These are phyloP conservation scores for Dryas integrifolia DNA, from an alignment of 331 rosid species.

Conservation along the genomic window DNA sequence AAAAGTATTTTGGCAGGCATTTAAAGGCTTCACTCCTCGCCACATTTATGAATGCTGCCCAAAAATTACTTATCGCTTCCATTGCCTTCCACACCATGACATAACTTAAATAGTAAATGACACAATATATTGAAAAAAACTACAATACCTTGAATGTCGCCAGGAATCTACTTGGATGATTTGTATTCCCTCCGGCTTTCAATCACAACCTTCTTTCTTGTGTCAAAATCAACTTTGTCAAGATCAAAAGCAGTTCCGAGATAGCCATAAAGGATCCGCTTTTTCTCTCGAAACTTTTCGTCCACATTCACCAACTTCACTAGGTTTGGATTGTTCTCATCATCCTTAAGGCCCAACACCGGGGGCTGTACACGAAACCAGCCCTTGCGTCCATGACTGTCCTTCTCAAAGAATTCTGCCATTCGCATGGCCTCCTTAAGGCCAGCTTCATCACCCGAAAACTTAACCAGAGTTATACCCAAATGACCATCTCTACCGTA, in stretches of 20 bases:
- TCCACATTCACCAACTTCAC: slow-evolving; percentile 62
- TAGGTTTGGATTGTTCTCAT: slow-evolving; percentile 78
- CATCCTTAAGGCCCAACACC: slow-evolving; percentile 64
- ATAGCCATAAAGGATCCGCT: slow-evolving; percentile 80
- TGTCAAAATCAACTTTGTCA: slow-evolving; percentile 78
- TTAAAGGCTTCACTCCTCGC: background rate
- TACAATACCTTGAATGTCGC: slow-evolving; percentile 4
- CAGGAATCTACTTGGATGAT: slow-evolving; percentile 16
- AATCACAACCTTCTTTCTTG: slow-evolving; percentile 60
- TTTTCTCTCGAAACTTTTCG: slow-evolving; percentile 68
- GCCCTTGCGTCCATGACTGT: slow-evolving; percentile 70
- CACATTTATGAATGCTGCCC: background rate
- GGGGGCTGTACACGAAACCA: slow-evolving; percentile 70
- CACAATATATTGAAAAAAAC: background rate
- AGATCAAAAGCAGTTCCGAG: slow-evolving; percentile 84
- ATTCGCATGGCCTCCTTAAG: slow-evolving; percentile 74
- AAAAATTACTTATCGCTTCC: slow-evolving; percentile 14
- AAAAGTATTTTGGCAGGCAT: slow-evolving; percentile 14
- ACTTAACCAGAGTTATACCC: slow-evolving; percentile 77
- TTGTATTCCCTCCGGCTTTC: slow-evolving; percentile 75
- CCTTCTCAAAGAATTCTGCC: slow-evolving; percentile 73
- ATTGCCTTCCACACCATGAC: slow-evolving; percentile 6
- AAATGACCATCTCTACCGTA: slow-evolving; percentile 97
- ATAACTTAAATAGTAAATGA: background rate
- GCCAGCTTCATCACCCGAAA: slow-evolving; percentile 77